A percentile compares a stretch with the other conserved stretches of the same genome.
Conservation (phyloP, 768 basidiomycete genomes). For the Pleurotus djamor region DNA sequence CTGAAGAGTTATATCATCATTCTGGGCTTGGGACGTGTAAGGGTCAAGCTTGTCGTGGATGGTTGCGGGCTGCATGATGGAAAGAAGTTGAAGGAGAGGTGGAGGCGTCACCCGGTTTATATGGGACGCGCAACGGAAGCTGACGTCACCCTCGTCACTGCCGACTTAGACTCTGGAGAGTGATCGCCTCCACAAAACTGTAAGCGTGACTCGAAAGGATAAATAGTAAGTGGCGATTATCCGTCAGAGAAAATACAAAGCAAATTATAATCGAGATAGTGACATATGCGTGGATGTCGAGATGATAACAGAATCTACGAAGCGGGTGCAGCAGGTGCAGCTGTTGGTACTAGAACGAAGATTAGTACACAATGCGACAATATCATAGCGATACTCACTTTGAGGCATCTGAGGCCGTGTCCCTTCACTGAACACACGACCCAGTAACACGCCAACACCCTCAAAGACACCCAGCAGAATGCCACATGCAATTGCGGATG, state of each 20-base stretch:
- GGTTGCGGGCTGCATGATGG: background rate
- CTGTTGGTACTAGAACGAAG: background rate
- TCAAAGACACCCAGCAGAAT: slow-evolving; percentile 94
- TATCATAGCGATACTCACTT: slow-evolving; percentile 42
- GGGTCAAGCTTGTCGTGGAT: slow-evolving; percentile 53
- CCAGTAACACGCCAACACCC: slow-evolving; percentile 92
- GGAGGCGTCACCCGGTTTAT: background rate
- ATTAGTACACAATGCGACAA: background rate
- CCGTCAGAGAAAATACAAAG: background rate
- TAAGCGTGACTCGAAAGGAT: background rate
- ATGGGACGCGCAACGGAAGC: background rate
- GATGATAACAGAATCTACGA: background rate
- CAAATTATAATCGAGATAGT: background rate
- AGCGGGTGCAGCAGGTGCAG: background rate
- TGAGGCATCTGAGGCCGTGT: slow-evolving; percentile 79
- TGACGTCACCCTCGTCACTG: background rate
- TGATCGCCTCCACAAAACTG: background rate
- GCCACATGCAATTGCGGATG: slow-evolving; percentile 94
- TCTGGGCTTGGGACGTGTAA: slow-evolving; percentile 66
- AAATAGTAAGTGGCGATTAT: background rate
- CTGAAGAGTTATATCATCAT: slow-evolving; percentile 49
- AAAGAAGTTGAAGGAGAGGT: background rate
- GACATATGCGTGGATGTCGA: background rate
- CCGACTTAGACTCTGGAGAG: background rate
- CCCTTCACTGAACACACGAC: slow-evolving; percentile 83